Conservation (phyloP, 345 rosid genomes). For the Eucalyptus grandis region DNA sequence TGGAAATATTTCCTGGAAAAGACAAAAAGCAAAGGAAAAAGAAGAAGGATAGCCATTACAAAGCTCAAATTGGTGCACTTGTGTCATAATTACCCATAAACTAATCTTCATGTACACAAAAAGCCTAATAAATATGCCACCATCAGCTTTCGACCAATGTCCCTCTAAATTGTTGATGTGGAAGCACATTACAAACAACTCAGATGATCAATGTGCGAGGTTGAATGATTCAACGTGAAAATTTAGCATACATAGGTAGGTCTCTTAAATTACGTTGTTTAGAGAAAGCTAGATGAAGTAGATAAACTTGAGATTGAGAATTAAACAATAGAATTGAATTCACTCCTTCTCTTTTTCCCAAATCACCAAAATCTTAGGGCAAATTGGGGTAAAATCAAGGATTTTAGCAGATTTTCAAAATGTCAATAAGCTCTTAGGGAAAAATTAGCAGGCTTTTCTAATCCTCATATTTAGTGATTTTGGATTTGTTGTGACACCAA, state of each 20-base stretch:
- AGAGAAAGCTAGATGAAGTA: background rate
- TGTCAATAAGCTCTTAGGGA: background rate
- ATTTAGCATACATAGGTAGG: background rate
- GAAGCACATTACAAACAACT: background rate
- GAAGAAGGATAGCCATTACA: rapidly evolving
- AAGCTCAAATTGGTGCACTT: background rate
- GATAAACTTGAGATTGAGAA: background rate
- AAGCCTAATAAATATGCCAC: background rate
- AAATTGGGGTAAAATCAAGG: background rate
- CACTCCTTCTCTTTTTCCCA: background rate
- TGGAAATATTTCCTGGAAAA: background rate
- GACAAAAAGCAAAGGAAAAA: background rate
- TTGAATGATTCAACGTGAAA: background rate
- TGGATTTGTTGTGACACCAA: background rate
- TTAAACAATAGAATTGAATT: background rate
- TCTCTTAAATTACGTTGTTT: background rate
- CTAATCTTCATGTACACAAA: background rate
- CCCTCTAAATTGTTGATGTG: background rate
- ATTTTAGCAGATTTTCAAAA: background rate
- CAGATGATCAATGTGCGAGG: rapidly evolving
- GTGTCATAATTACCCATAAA: background rate
- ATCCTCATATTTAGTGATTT: background rate
- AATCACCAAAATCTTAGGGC: background rate
- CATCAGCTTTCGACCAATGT: background rate
- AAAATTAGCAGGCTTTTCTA: background rate